phyloP scores from a whole-genome alignment of 23 red algal genomes.

The Gracilariopsis chorda region DNA sequence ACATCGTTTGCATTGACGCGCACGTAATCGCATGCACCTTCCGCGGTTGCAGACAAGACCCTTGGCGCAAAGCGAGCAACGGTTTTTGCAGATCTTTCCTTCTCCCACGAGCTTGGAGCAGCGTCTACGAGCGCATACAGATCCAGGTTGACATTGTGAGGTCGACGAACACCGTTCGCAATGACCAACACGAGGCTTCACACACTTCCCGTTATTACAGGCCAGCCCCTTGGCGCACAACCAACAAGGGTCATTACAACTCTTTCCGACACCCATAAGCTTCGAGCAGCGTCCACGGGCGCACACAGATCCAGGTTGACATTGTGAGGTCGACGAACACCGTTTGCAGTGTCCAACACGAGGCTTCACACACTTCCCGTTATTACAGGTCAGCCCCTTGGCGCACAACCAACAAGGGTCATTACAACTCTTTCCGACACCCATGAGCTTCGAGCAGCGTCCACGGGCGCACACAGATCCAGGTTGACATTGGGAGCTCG shows the following conservation, averaged over 20 bases:
- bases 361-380: not conserved
- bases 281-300: not conserved
- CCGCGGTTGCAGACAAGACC: not conserved
- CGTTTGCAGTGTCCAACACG: not conserved
- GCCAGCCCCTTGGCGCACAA: not conserved
- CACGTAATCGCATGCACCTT: too few species aligned
- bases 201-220: not conserved
- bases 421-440: not conserved
- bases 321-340: not conserved
- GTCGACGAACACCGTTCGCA: not conserved
- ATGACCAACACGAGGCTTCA: not conserved
- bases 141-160: not conserved
- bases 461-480: not conserved
- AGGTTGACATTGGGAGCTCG: not conserved
- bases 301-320: not conserved
- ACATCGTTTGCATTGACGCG: not conserved
- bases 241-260: slow-evolving; percentile 8
- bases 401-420: not conserved
- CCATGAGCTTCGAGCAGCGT: not conserved
- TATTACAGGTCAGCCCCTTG: not conserved
- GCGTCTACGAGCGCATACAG: not conserved
- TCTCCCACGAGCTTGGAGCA: not conserved
- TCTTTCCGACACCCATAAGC: not conserved
- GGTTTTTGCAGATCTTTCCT: not conserved
- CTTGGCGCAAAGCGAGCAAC: not conserved